These are phyloP conservation scores for Metschnikowia bowlesiae DNA, from an alignment of 805 yeast species.

Conservation along the genomic window DNA sequence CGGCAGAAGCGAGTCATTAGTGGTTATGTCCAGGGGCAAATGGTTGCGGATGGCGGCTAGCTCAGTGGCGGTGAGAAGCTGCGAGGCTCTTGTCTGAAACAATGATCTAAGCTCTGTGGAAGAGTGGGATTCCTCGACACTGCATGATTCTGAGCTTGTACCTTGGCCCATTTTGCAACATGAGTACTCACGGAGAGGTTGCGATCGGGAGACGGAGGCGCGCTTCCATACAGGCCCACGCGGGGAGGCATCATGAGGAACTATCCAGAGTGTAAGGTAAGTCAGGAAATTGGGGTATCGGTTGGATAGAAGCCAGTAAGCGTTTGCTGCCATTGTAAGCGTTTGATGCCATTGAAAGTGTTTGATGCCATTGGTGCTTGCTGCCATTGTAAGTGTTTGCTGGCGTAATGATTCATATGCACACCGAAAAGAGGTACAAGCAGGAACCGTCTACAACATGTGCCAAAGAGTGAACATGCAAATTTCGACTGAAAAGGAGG, in stretches of 20 bases:
- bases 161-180: constrained; percentile 18
- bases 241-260: neutral
- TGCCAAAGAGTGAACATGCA: too few species aligned
- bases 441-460: too few species aligned
- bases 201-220: neutral
- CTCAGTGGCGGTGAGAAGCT: constrained; percentile 6
- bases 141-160: constrained; percentile 9
- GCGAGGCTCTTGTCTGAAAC: constrained; percentile 5
- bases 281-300: too few species aligned
- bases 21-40: neutral
- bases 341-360: too few species aligned
- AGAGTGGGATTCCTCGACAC: neutral
- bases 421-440: too few species aligned
- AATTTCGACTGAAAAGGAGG: too few species aligned
- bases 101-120: neutral
- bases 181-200: neutral
- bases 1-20: neutral
- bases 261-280: neutral
- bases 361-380: too few species aligned
- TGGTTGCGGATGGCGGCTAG: constrained; percentile 4
- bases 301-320: too few species aligned
- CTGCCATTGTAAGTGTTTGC: too few species aligned
- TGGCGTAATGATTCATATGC: too few species aligned
- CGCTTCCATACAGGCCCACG: neutral
- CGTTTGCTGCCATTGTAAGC: too few species aligned